Conservation (phyloP, 2,329 filamentous ascomycete genomes). For the Sporothrix phasma region DNA sequence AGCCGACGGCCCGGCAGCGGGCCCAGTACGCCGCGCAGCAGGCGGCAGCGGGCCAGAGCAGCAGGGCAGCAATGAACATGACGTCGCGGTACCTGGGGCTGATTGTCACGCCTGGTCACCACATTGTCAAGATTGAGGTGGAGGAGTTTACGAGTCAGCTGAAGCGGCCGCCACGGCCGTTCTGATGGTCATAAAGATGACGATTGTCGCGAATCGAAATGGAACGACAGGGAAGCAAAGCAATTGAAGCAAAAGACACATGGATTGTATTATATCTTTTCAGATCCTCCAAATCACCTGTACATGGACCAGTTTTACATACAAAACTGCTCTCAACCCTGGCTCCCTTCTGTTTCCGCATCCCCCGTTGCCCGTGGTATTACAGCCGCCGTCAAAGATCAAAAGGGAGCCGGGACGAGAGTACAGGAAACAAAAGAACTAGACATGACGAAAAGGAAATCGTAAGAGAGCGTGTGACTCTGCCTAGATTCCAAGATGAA, state of each 20-base stretch:
- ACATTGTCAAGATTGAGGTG: slow-evolving; percentile 80
- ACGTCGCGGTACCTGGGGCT: slow-evolving; percentile 78
- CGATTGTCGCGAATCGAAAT: neutral
- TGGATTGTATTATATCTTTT: slow-evolving; percentile 7
- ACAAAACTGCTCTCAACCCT: neutral
- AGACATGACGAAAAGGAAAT: neutral
- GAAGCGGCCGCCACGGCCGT: neutral
- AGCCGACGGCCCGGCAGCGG: slow-evolving; percentile 47
- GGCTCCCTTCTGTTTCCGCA: neutral
- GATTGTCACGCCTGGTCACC: slow-evolving; percentile 76
- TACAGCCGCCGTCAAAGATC: neutral
- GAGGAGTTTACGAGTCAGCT: slow-evolving; percentile 61
- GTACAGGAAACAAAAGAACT: neutral
- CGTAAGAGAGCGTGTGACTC: neutral
- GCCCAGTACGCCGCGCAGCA: slow-evolving; percentile 30
- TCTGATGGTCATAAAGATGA: neutral
- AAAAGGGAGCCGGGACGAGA: neutral
- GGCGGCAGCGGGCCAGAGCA: slow-evolving; percentile 26
- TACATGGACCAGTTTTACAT: neutral
- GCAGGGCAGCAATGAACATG: slow-evolving; percentile 55
- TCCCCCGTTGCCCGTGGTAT: neutral
- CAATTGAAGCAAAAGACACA: neutral
- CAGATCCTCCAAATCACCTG: neutral
- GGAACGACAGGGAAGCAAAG: too few species aligned
- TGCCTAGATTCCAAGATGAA: neutral